These are phyloP conservation scores for Podila epicladia DNA, from an alignment of 192 early-diverging fungal genomes.

Conservation along the genomic window DNA sequence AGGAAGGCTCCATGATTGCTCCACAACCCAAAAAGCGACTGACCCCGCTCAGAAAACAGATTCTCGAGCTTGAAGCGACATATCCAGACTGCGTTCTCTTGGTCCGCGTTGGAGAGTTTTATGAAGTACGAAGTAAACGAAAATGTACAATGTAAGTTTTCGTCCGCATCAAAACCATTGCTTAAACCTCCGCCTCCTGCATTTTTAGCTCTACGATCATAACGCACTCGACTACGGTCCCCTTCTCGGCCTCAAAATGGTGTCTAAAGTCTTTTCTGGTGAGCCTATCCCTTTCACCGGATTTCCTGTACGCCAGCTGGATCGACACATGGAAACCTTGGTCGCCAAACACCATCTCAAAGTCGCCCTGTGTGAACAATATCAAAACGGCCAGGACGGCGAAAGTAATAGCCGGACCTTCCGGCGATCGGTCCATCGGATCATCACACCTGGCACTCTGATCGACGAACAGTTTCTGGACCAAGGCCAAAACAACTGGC, in stretches of 20 bases:
- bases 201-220: conserved; percentile 69
- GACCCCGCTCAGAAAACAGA: conserved; percentile 31
- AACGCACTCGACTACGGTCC: conserved; percentile 75
- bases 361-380: conserved; percentile 81
- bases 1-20: background rate
- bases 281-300: conserved; percentile 72
- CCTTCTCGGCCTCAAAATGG: conserved; percentile 75
- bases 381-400: conserved; percentile 23
- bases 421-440: conserved; percentile 74
- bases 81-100: conserved; percentile 78
- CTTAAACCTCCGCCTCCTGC: background rate
- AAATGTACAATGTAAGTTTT: too few species aligned
- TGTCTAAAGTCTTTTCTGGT: conserved; percentile 67
- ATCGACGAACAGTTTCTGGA: conserved; percentile 80
- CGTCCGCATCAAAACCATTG: too few species aligned
- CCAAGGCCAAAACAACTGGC: conserved; percentile 77
- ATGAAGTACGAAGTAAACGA: conserved; percentile 61
- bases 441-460: conserved; percentile 89
- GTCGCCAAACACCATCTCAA: conserved; percentile 65
- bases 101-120: conserved; percentile 83
- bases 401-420: conserved; percentile 61
- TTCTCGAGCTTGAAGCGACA: conserved; percentile 51
- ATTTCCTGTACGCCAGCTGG: conserved; percentile 71
- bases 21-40: background rate
- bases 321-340: conserved; percentile 73